Conservation (phyloP, 176 grass and related monocot genomes). For the Eragrostis curvula region DNA sequence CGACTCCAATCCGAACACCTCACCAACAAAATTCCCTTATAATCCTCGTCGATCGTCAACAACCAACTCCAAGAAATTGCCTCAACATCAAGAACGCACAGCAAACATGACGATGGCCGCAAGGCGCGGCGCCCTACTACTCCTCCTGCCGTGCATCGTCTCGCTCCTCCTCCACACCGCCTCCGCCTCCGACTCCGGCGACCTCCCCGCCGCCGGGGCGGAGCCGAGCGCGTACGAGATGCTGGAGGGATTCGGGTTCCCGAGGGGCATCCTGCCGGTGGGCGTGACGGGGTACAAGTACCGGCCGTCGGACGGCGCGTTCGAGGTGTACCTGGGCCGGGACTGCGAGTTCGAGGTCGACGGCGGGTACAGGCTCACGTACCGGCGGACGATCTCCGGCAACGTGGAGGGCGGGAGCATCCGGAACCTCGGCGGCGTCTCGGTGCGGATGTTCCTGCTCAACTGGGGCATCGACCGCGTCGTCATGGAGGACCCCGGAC, state of each 20-base stretch:
- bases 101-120: neutral
- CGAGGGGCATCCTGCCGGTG: constrained; percentile 57
- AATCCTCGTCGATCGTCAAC: neutral
- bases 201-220: too few relatives aligned
- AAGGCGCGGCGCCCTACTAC: neutral
- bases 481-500: constrained; percentile 36
- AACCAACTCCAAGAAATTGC: neutral
- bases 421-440: constrained; percentile 46
- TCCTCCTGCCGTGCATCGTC: neutral
- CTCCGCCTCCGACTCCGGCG: neutral
- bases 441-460: constrained; percentile 51
- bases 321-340: constrained; percentile 47
- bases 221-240: constrained; percentile 61
- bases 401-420: constrained; percentile 42
- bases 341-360: constrained; percentile 58
- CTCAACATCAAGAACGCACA: neutral
- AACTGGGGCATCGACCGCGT: constrained; percentile 54
- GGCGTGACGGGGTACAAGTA: constrained; percentile 52
- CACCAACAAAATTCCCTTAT: neutral
- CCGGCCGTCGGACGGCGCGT: constrained; percentile 40
- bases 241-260: constrained; percentile 64
- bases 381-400: constrained; percentile 44
- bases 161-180: neutral
- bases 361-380: constrained; percentile 53
- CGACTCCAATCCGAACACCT: neutral